A percentile compares a stretch with the other conserved stretches of the same genome.
phyloP scores from a whole-genome alignment of 805 yeast genomes.

The Phaffomyces opuntiae region DNA sequence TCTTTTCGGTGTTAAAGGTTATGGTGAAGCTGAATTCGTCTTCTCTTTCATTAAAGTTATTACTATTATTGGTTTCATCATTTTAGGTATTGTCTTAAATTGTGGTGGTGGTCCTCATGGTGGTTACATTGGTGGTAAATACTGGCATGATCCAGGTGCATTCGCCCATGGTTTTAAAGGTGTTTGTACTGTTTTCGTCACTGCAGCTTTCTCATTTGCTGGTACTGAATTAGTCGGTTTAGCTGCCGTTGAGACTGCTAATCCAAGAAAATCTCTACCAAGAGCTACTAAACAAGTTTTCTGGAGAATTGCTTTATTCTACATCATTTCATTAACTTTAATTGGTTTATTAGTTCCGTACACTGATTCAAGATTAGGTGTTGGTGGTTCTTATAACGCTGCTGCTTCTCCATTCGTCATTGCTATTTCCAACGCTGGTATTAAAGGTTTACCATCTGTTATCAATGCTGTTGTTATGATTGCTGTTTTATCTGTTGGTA shows the following conservation, averaged over 20 bases:
- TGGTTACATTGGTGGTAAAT: conserved; percentile 37
- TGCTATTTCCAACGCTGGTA: conserved; percentile 54
- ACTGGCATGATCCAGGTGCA: conserved; percentile 46
- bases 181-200: conserved; percentile 44
- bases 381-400: conserved; percentile 40
- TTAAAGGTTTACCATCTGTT: conserved; percentile 51
- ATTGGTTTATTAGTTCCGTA: conserved; percentile 56
- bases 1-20: conserved; percentile 46
- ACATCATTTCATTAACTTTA: conserved; percentile 47
- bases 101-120: conserved; percentile 53
- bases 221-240: conserved; percentile 57
- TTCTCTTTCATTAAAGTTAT: conserved; percentile 65
- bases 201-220: conserved; percentile 51
- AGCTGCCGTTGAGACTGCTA: conserved; percentile 46
- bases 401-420: conserved; percentile 62
- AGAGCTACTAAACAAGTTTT: conserved; percentile 44
- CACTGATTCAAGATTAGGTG: conserved; percentile 44
- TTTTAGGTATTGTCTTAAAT: conserved; percentile 47
- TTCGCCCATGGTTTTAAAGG: conserved; percentile 64
- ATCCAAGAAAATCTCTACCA: conserved; percentile 51
- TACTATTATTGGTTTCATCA: conserved; percentile 54
- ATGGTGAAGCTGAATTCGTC: conserved; percentile 47
- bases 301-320: conserved; percentile 55
- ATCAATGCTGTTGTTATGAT: conserved; percentile 55
- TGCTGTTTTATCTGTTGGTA: conserved; percentile 45